Evolutionary conservation across 2,329 filamentous ascomycete genomes (phyloP).

Genomic region (Aureobasidium melanogenum): DNA sequence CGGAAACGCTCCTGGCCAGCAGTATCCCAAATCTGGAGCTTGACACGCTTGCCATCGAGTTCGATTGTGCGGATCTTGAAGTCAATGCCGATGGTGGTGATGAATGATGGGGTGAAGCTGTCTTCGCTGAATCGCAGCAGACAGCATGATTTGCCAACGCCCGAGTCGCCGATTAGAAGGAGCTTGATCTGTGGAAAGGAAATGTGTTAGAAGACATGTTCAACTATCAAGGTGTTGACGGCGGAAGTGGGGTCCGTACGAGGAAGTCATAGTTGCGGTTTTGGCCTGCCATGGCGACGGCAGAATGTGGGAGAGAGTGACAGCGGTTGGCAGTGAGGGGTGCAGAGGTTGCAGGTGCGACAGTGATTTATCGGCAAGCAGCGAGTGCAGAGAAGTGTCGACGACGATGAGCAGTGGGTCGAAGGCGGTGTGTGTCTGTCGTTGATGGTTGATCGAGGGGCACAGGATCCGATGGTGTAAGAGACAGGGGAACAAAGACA

Average conservation of each 20-base stretch:
- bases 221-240: background rate
- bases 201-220: background rate
- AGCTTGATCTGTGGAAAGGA: constrained; percentile 69
- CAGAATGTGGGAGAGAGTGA: background rate
- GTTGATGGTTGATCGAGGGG: background rate
- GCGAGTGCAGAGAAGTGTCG: background rate
- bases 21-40: constrained; percentile 99
- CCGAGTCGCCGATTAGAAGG: constrained; percentile 90
- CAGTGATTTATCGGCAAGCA: background rate
- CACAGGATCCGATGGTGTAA: background rate
- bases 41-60: constrained; percentile 95
- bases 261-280: constrained; percentile 99
- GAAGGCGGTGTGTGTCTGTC: background rate
- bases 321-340: background rate
- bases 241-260: constrained; percentile 46
- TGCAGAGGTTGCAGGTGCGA: background rate
- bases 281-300: constrained; percentile 64
- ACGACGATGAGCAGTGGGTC: background rate
- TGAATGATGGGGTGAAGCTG: constrained; percentile 94
- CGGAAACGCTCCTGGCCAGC: constrained; percentile 97
- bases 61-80: constrained; percentile 99
- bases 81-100: constrained; percentile 98
- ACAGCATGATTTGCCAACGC: constrained; percentile 95
- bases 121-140: constrained; percentile 94
- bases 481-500: background rate